Conservation (phyloP, 2,329 filamentous ascomycete species). For the Pseudomassariella vexata region DNA sequence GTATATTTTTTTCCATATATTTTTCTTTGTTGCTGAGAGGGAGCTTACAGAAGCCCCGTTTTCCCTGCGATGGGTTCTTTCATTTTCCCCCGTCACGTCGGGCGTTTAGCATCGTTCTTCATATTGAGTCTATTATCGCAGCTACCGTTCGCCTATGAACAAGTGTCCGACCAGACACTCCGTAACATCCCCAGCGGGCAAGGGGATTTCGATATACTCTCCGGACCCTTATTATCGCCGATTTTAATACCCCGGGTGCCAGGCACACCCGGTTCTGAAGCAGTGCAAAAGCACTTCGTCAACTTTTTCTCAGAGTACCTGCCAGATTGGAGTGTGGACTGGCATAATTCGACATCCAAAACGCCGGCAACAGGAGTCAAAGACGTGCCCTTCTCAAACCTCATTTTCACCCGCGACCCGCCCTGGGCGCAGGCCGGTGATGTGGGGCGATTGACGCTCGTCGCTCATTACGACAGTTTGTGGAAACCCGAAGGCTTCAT, state of each 20-base stretch:
- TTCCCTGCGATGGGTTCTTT: no score
- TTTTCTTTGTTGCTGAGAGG: no score
- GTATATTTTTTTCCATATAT: no score
- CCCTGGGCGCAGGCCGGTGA: constrained; percentile 73
- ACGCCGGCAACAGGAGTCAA: constrained; percentile 70
- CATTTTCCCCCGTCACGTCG: no score
- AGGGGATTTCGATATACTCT: constrained; percentile 71
- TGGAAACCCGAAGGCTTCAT: constrained; percentile 78
- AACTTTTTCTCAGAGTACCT: constrained; percentile 72
- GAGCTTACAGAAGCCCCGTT: no score
- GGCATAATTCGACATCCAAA: constrained; percentile 84
- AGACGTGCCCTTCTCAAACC: constrained; percentile 77
- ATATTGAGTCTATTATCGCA: no score
- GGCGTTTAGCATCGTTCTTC: no score
- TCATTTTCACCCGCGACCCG: constrained; percentile 83
- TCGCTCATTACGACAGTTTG: constrained; percentile 92
- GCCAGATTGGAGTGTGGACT: constrained; percentile 72
- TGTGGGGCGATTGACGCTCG: constrained; percentile 74
- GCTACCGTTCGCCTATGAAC: constrained; percentile 33
- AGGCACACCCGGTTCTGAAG: constrained; percentile 69
- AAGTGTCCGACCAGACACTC: constrained; percentile 70
- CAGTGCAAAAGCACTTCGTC: constrained; percentile 75
- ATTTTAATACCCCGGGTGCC: constrained; percentile 86
- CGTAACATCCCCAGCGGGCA: constrained; percentile 65
- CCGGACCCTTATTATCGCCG: constrained; percentile 72